Conservation (phyloP, 306 rosid species). For the Vigna radiata region DNA sequence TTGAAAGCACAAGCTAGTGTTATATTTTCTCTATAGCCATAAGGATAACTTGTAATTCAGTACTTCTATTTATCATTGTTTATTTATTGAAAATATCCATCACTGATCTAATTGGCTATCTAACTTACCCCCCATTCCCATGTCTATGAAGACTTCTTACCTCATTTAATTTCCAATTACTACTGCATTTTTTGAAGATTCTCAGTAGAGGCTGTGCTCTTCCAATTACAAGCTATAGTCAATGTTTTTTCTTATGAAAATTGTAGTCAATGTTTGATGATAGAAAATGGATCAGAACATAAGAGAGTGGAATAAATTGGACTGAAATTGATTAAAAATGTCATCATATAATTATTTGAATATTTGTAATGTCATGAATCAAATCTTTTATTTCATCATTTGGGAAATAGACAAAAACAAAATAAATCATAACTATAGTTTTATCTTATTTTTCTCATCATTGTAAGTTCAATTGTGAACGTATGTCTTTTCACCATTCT, state of each 20-base stretch:
- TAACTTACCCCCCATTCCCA: no score
- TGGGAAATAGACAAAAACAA: no score
- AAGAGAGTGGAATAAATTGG: background rate
- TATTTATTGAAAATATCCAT: constrained; percentile 29
- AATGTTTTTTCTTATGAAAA: no score
- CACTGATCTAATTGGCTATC: background rate
- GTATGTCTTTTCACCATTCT: no score
- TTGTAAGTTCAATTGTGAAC: no score
- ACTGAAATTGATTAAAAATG: background rate
- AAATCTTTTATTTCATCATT: background rate
- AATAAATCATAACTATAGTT: no score
- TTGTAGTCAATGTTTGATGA: background rate
- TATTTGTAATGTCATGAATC: background rate
- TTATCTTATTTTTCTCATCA: no score
- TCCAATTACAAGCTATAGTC: no score
- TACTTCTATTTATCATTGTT: constrained; percentile 20
- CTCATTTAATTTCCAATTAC: background rate
- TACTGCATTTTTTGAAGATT: background rate
- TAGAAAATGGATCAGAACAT: background rate
- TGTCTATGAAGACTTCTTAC: background rate
- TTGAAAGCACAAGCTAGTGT: constrained; percentile 45
- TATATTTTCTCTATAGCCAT: constrained; percentile 30
- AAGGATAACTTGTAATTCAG: constrained; percentile 48
- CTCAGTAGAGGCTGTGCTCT: background rate
- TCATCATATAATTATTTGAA: background rate